Evolutionary conservation across 768 basidiomycete species (phyloP).

Genomic region (Artomyces pyxidatus): DNA sequence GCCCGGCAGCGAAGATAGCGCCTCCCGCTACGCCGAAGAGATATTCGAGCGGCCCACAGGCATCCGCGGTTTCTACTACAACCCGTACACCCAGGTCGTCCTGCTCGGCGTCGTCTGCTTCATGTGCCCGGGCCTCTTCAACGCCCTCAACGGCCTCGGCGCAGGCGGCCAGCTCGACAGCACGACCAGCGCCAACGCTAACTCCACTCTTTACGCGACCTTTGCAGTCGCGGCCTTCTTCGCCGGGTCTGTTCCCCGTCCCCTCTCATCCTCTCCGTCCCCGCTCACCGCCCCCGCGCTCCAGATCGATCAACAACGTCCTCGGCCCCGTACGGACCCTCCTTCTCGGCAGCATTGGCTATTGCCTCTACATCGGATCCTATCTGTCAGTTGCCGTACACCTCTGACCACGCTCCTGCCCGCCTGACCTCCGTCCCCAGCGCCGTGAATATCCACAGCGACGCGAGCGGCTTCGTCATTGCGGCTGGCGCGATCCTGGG

Average conservation of each 20-base stretch:
- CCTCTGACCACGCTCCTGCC: not conserved
- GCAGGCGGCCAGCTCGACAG: conserved; percentile 68
- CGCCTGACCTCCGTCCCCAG: conserved; percentile 29
- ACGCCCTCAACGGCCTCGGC: conserved; percentile 72
- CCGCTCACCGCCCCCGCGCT: not conserved
- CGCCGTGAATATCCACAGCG: conserved; percentile 59
- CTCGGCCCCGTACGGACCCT: conserved; percentile 73
- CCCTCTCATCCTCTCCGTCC: not conserved
- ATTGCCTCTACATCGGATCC: conserved; percentile 67
- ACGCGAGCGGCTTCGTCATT: conserved; percentile 57
- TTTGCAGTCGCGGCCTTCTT: conserved; percentile 60
- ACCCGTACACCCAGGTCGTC: conserved; percentile 48
- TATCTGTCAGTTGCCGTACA: conserved; percentile 44
- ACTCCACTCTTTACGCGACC: conserved; percentile 57
- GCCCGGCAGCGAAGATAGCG: not conserved
- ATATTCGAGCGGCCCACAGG: conserved; percentile 43
- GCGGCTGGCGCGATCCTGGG: conserved; percentile 68
- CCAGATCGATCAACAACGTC: conserved; percentile 70
- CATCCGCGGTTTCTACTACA: conserved; percentile 47
- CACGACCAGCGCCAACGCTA: conserved; percentile 60
- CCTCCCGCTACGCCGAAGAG: conserved; percentile 6
- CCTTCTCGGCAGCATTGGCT: conserved; percentile 65
- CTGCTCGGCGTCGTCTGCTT: conserved; percentile 66
- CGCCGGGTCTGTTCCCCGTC: conserved; percentile 44
- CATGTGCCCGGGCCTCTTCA: conserved; percentile 60